Base-by-base conservation (phyloP, 768 basidiomycete genomes). In the Russula compacta region DNA sequence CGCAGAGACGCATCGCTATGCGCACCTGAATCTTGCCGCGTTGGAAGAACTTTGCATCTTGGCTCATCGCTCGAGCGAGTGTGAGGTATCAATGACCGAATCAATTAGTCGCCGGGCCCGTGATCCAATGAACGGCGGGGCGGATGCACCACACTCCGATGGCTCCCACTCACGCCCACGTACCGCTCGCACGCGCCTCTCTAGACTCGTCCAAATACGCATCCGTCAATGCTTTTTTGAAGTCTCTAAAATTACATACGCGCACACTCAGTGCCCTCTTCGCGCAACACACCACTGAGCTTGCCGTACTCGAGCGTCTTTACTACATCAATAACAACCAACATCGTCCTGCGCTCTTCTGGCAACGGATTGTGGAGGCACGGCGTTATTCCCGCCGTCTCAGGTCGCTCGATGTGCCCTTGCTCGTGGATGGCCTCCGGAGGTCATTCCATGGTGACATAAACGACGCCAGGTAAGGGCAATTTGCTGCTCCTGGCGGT, bases 21-120 rank as follows among this genome's bases (percentile, higher is more conserved):
- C 71, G 60, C 68, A 90, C 90, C 83, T 92, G 89, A 67, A 93
- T 92, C 78, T 94, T 95, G 67, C 92, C 92, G 64, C 91, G 81
- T 71, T 87, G 85, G 69, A 93, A 93, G 81, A 92, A 92, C 69
- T 92, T 92, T 50, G 90, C 91, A 79, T 93, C 91, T 75, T 91
- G 88, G 36, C 75, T 72, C 79, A 80, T 80, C 56, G 55, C 68
- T 40, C 32, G 6, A 21, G 24, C 32, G 15, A 48, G n/a, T 42
- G 48, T 14, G 29, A 19, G 24, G 21, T 7, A 10, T 59, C 42
- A 12, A 19, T 40, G 29, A 32, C 5, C 2, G 7, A n/a, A 8
- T 17, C 1, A 17, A 8, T 33, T 3, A 21, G 29, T 46, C 32
- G 15, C 19, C 49, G 49, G 17, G 17, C n/a, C n/a, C 1, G 48